Base-by-base conservation (phyloP, 257 asterid genomes). In the Nicotiana tomentosiformis region DNA sequence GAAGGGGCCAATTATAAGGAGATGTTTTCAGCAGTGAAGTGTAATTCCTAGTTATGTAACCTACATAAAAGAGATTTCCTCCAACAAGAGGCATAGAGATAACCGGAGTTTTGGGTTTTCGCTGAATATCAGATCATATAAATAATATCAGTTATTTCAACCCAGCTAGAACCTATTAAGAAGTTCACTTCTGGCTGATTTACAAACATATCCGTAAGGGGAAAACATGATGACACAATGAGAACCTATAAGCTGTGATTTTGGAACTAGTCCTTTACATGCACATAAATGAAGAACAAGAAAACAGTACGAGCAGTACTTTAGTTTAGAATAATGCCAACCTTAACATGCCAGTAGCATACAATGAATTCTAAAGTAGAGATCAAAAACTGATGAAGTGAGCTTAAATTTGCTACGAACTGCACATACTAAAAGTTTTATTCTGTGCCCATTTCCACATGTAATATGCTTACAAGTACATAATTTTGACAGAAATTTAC, bases 401-500 rank as follows among this genome's bases (percentile, higher is more conserved):
- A 76, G 23, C 64, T 26, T 76, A 26, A 49, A 74, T 74, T 51
- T 76, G 9, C 64, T 26, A 1, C 16, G 16, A 23, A 15, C 64
- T 26, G 26, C 29, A 51, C 37, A 76, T 51, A 76, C 80, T 51
- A 51, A 8, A 37, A 74, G 17, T 51, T 74, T 51, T 49, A 33
- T 72, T 46, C 15, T 4, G 26, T 76, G 80, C 10, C 53, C 29
- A 15, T 51, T 76, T 51, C 62, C 46, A 76, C 39, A 29, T 26
- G 16, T 76, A 76, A 26, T 15, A 76, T 26, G 8, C 62, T 74
- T 51, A 26, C 43, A 76, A 26, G 64, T 51, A 23, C 64, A 76
- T 26, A 51, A 7, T 0, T 29, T 65, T 51, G 12, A 17, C n/a
- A 46, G 15, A 49, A 81, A 43, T 82, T 58, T 86, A 95, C 99